These are phyloP conservation scores for Tricholoma sp. DNA, from an alignment of 768 basidiomycete genomes.

Conservation along the genomic window DNA sequence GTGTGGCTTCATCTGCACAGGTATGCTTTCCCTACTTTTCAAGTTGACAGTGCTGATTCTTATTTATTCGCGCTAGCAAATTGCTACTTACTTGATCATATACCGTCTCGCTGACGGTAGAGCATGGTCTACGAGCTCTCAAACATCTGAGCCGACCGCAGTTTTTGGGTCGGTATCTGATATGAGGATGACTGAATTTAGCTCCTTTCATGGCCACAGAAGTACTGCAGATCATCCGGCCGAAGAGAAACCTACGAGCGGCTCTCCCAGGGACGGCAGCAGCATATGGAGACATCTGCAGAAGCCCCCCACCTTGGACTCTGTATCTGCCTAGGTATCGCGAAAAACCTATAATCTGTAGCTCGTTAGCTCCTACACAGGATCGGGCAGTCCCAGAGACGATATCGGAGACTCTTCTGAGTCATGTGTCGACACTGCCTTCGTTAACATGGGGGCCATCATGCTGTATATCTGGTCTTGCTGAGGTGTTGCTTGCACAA, in stretches of 20 bases:
- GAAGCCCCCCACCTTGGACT: not conserved
- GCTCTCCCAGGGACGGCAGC: not conserved
- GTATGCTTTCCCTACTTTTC: slow-evolving; percentile 13
- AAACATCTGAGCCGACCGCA: slow-evolving; percentile 13
- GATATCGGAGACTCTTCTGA: too few species aligned
- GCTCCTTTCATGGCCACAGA: not conserved
- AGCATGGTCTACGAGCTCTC: slow-evolving; percentile 29
- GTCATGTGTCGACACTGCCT: too few species aligned
- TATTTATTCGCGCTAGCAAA: not conserved
- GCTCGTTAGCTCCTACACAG: too few species aligned
- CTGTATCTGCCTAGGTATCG: not conserved
- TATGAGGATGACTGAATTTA: not conserved
- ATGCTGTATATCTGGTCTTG: too few species aligned
- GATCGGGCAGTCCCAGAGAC: too few species aligned
- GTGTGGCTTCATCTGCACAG: slow-evolving; percentile 28
- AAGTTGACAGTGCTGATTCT: too few species aligned
- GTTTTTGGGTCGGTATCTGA: slow-evolving; percentile 2
- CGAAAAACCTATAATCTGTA: too few species aligned
- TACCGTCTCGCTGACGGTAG: slow-evolving; percentile 43
- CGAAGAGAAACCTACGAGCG: not conserved
- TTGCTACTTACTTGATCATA: slow-evolving; percentile 41
- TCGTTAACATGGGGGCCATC: too few species aligned
- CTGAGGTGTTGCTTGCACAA: too few species aligned
- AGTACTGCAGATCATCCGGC: not conserved
- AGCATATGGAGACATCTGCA: not conserved